Evolutionary conservation across 1,284 basidiomycete genomes (phyloP).

Genomic region (Meira nashicola): DNA sequence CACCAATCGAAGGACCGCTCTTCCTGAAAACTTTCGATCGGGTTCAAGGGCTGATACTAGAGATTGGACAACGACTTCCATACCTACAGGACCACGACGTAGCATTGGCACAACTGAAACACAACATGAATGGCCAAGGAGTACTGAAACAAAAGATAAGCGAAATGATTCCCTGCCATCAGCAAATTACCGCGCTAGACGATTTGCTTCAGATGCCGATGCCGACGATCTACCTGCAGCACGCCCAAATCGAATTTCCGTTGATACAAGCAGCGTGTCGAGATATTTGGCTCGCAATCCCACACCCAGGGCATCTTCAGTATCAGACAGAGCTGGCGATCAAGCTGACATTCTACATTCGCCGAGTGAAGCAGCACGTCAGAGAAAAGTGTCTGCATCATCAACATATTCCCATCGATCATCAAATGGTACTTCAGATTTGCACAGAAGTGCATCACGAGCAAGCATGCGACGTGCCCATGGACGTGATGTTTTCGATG

Average conservation of each 20-base stretch:
- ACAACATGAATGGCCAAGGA: neutral
- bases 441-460: constrained; percentile 32
- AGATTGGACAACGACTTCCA: constrained; percentile 16
- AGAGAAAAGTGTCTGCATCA: constrained; percentile 32
- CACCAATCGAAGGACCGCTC: too few species aligned
- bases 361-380: constrained; percentile 26
- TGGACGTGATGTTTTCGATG: constrained; percentile 32
- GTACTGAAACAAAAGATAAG: neutral
- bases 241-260: constrained; percentile 26
- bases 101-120: neutral
- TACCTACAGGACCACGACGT: constrained; percentile 11
- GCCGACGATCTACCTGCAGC: constrained; percentile 16
- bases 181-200: constrained; percentile 22
- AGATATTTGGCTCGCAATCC: constrained; percentile 19
- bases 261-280: constrained; percentile 27
- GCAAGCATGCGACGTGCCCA: constrained; percentile 29
- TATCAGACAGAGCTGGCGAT: constrained; percentile 15
- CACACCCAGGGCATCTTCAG: constrained; percentile 24
- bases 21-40: too few species aligned
- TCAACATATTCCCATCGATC: constrained; percentile 33
- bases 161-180: constrained; percentile 16
- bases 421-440: constrained; percentile 33
- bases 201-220: constrained; percentile 24
- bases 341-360: constrained; percentile 21
- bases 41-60: too few species aligned